Base-by-base conservation (phyloP, 2,329 filamentous ascomycete species). In the Nigrograna mackinnonii region DNA sequence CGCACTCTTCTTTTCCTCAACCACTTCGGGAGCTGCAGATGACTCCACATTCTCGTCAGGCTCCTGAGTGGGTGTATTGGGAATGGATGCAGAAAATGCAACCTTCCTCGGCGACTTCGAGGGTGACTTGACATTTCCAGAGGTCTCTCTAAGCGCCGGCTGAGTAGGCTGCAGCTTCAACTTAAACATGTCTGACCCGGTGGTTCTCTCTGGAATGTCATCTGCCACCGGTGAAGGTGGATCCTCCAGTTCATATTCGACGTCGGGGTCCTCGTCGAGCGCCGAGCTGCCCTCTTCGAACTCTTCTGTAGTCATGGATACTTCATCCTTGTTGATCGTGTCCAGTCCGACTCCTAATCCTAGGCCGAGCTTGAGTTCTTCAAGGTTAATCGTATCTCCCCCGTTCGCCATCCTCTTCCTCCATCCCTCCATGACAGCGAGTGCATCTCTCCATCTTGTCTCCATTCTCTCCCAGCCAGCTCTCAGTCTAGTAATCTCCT, bases 381-480 rank as follows among this genome's bases (percentile, higher is more conserved):
- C 74, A 14, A 78, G 65, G 55, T 88, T 84, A 52, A 92, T 82
- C 0, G 85, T 82, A 46, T 84, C 79, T 4, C 86, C 86, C 50
- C 80, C 84, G 38, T 78, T 78, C 13, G 82, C 82, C 81, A 96
- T 90, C 31, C 89, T 81, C 64, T 84, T 86, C 47, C 91, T 85
- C 92, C 94, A 97, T 22, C 87, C 85, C 52, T 96, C 89, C 75
- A 99, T 95, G 71, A 99, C 83, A 24, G 83, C 79, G 11, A 97
- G 85, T 1, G 94, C 89, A 62, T 97, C 92, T 52, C 84, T 85
- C 90, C 94, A 96, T 38, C 91, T 82, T 17, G 76, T 80, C 67
- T 97, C 91, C 89, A 97, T 96, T 69, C 87, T 91, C 64, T 95
- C 88, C 86, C 92, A 95, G 13, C 91, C 90, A 41, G 87, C 82